Evolutionary conservation across 2,329 filamentous ascomycete species (phyloP), one percentile per base, ranked within the genome.

Genomic region (Aureobasidium sp.): DNA sequence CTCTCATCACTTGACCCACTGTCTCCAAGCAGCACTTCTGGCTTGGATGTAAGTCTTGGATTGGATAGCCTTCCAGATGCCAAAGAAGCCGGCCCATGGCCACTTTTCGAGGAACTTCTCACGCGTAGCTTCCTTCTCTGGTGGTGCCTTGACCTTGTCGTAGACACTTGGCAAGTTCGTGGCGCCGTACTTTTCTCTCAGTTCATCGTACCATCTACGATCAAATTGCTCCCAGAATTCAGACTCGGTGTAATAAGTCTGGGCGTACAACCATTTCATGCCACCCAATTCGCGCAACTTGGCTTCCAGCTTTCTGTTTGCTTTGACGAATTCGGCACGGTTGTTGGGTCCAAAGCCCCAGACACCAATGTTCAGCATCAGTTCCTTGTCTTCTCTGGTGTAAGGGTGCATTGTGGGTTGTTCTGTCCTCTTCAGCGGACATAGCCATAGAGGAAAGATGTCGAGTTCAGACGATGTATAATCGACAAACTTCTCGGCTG

Each of bases 221-320:
- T 87, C 81, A 64, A 88, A 89, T 59, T 83, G 78, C 10, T 75
- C 71, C 86, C 86, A 89, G 69, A 90, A 90, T 65, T 89, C 86
- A 0, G 82, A 79, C 69, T 87, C 82, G 3, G 79, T 82, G 70
- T 88, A 88, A 71, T 86, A 89, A 0, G 84, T 83, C 62, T 89
- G 86, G 0, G 86, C 85, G 65, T 90, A 90, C 1, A 90, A 73
- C 77, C 85, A 88, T 72, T 89, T 89, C 76, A 84, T 85, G 6
- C 87, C 87, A 2, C 81, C 78, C 7, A 86, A 76, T 30, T 82
- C 79, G 9, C 78, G 77, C 0, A 88, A 77, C 60, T 81, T 83
- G 9, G 76, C 73, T 72, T 89, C 87, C 1, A 90, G 75, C 0
- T 77, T 77, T 0, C 84, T 79, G 70, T 89, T 89, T 54, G 78